These are phyloP conservation scores for Solanum sitiens DNA, from an alignment of 257 asterid genomes.

Conservation along the genomic window DNA sequence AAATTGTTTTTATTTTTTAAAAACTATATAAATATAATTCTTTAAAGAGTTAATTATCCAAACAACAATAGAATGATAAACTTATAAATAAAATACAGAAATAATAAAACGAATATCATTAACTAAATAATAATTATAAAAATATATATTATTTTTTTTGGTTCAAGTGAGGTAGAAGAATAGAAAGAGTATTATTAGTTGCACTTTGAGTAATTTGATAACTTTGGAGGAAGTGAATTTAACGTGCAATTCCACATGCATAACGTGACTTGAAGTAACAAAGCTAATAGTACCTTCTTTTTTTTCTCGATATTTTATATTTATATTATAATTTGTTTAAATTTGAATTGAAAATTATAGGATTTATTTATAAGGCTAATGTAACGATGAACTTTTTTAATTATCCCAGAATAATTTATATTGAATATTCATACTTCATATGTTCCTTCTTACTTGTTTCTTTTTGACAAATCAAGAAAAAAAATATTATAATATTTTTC, in stretches of 20 bases:
- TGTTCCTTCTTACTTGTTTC: too few species aligned
- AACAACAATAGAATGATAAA: too few species aligned
- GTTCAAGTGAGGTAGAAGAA: not conserved
- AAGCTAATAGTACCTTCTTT: not conserved
- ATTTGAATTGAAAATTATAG: rapidly evolving
- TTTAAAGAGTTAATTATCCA: too few species aligned
- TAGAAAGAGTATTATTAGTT: not conserved
- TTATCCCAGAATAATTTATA: not conserved
- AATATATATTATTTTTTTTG: too few species aligned
- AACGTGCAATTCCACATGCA: not conserved
- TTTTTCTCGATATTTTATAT: not conserved
- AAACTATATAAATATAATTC: too few species aligned
- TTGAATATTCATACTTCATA: not conserved
- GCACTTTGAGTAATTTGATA: not conserved
- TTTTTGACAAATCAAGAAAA: too few species aligned
- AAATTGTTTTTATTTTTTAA: too few species aligned
- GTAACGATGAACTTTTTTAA: not conserved
- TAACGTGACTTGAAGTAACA: not conserved
- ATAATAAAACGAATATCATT: too few species aligned
- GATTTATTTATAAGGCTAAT: rapidly evolving
- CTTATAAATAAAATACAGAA: too few species aligned
- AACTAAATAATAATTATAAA: not conserved
- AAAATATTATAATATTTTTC: too few species aligned
- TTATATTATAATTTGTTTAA: rapidly evolving
- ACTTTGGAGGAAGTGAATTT: not conserved